phyloP scores from a whole-genome alignment of 345 rosid genomes.

The Stellera chamaejasme region DNA sequence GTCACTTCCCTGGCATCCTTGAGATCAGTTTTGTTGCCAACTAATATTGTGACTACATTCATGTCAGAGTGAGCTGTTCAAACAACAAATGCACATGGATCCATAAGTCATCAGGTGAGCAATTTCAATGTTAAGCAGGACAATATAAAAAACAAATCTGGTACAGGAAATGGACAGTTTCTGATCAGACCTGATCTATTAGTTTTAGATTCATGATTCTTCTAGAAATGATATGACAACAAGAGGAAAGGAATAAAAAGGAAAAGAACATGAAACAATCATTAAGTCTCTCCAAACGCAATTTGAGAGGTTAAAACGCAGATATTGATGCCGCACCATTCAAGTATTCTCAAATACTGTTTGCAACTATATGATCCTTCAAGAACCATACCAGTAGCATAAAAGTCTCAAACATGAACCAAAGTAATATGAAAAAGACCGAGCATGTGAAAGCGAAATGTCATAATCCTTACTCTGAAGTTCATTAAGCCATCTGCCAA shows the following conservation, averaged over 20 bases:
- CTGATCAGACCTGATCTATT: no score
- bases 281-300: background rate
- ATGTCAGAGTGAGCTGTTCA: conserved; percentile 93
- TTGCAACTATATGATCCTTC: no score
- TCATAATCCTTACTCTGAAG: conserved; percentile 67
- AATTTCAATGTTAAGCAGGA: background rate
- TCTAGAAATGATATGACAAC: background rate
- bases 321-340: no score
- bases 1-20: conserved; percentile 89
- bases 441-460: background rate
- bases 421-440: background rate
- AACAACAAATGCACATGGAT: conserved; percentile 14
- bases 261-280: background rate
- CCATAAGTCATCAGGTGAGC: conserved; percentile 1
- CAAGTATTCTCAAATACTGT: no score
- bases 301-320: background rate
- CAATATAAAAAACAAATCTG: background rate
- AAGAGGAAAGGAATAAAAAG: background rate
- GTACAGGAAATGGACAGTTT: no score
- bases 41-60: conserved; percentile 89
- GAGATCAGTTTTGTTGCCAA: conserved; percentile 91
- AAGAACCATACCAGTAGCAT: no score
- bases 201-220: no score
- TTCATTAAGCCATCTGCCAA: conserved; percentile 96
- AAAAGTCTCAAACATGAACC: conserved; percentile 1